phyloP scores from a whole-genome alignment of 2,329 filamentous ascomycete species.

The Aspergillus sp. region DNA sequence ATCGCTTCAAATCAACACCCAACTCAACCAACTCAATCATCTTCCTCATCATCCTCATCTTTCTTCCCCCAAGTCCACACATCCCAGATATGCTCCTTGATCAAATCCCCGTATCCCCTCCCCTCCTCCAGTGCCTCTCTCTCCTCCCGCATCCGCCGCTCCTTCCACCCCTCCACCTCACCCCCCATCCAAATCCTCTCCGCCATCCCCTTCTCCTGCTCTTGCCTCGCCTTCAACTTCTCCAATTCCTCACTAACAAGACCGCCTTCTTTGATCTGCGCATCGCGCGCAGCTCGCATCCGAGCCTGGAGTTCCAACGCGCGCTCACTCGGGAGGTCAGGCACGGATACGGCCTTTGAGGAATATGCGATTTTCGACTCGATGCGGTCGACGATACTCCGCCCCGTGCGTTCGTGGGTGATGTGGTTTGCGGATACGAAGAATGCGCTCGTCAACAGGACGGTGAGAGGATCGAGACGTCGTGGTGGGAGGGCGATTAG shows the following conservation, averaged over 20 bases:
- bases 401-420: conserved; percentile 32
- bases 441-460: conserved; percentile 35
- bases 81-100: conserved; percentile 43
- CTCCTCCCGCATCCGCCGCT: conserved; percentile 37
- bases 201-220: conserved; percentile 23
- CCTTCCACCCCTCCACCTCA: conserved; percentile 41
- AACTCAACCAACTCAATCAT: too few species aligned
- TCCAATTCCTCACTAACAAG: conserved; percentile 25
- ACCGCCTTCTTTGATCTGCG: conserved; percentile 17
- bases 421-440: conserved; percentile 35
- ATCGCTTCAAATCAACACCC: background rate
- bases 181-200: conserved; percentile 37
- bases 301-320: conserved; percentile 28
- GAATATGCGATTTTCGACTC: conserved; percentile 19
- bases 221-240: conserved; percentile 25
- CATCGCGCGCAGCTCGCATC: conserved; percentile 23
- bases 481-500: conserved; percentile 33
- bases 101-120: conserved; percentile 43
- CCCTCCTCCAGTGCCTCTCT: conserved; percentile 38
- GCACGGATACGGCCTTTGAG: conserved; percentile 5
- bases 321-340: conserved; percentile 26
- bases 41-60: background rate
- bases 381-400: conserved; percentile 30
- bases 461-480: conserved; percentile 32
- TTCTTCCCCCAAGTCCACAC: conserved; percentile 39